Evolutionary conservation across 169 alveolate species (phyloP).

Genomic region (Babesia caballi): DNA sequence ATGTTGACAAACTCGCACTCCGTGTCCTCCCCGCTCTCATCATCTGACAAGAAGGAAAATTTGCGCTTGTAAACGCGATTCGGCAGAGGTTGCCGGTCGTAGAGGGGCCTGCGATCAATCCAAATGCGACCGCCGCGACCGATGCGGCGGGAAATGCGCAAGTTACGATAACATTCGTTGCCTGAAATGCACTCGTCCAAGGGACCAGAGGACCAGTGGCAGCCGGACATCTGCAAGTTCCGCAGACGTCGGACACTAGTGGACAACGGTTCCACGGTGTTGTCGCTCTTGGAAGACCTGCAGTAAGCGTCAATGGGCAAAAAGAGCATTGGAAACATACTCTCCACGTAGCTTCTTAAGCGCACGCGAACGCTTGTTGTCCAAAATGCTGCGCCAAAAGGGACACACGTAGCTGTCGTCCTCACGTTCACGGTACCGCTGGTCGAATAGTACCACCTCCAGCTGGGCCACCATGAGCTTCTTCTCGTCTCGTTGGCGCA

Average conservation of each 20-base stretch:
- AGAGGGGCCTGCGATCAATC: constrained; percentile 51
- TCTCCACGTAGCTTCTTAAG: constrained; percentile 20
- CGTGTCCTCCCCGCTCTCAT: constrained; percentile 10
- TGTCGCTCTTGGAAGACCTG: constrained; percentile 3
- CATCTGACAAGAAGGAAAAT: not conserved
- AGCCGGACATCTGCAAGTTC: not conserved
- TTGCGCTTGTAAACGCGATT: not conserved
- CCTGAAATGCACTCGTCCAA: constrained; percentile 28
- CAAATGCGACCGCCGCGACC: constrained; percentile 69
- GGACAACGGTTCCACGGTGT: not conserved
- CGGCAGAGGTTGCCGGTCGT: not conserved
- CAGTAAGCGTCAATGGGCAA: not conserved
- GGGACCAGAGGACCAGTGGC: not conserved
- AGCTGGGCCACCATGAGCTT: constrained; percentile 77
- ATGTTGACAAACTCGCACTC: constrained; percentile 1
- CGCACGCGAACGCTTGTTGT: constrained; percentile 65
- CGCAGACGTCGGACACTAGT: not conserved
- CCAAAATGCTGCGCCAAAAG: constrained; percentile 78
- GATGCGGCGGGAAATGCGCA: constrained; percentile 56
- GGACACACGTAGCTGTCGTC: constrained; percentile 82
- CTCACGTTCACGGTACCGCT: constrained; percentile 73
- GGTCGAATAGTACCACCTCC: constrained; percentile 79
- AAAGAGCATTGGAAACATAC: not conserved
- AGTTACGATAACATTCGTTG: constrained; percentile 23
- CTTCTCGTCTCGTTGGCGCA: constrained; percentile 83